Evolutionary conservation across 768 basidiomycete species (phyloP).

Genomic region (Suillus decipiens): DNA sequence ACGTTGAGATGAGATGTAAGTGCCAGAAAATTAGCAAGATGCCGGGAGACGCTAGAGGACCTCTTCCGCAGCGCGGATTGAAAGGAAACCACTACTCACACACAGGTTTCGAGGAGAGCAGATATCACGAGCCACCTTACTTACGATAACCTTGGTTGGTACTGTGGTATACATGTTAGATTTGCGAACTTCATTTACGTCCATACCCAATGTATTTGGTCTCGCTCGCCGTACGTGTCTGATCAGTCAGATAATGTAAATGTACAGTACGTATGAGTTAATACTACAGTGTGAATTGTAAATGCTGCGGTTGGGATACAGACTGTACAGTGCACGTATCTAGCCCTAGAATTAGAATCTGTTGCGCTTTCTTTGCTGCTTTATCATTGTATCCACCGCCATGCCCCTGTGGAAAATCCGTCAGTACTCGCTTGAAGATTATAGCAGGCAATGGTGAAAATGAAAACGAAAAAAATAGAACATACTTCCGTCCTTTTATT

Average conservation of each 20-base stretch:
- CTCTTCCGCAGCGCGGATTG: too few species aligned
- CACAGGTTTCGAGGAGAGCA: too few species aligned
- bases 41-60: too few species aligned
- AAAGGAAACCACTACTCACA: too few species aligned
- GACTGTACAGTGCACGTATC: not conserved
- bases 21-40: too few species aligned
- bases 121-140: too few species aligned
- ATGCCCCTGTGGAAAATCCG: constrained; percentile 27
- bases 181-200: not conserved
- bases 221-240: not conserved
- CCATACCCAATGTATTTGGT: not conserved
- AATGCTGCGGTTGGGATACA: not conserved
- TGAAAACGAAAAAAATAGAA: constrained; percentile 15
- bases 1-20: too few species aligned
- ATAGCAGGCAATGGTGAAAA: not conserved
- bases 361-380: constrained; percentile 59
- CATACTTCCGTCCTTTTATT: constrained; percentile 65
- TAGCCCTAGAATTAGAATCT: constrained; percentile 38
- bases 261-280: not conserved
- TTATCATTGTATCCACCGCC: constrained; percentile 44
- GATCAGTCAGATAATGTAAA: not conserved
- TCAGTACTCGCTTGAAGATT: not conserved
- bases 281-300: not conserved
- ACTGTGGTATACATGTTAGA: too few species aligned
- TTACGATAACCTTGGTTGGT: too few species aligned